Base-by-base conservation (phyloP, 176 grass and related monocot genomes). In the Cymbopogon citratus region DNA sequence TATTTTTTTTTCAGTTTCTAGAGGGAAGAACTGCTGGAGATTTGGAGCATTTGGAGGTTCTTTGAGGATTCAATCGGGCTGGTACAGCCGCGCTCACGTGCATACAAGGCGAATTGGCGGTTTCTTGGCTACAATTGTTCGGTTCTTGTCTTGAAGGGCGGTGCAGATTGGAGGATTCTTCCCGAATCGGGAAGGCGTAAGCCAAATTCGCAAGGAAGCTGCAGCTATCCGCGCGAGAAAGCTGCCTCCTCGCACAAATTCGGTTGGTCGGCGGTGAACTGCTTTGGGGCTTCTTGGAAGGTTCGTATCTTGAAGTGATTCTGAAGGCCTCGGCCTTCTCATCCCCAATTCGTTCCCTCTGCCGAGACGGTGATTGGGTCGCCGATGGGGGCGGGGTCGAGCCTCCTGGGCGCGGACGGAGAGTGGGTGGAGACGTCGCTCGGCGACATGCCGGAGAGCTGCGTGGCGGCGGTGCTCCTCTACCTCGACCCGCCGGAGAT, bases 361-460 rank as follows among this genome's bases (percentile, higher is more conserved):
- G 16, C 36, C 48, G 33, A 63, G 65, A 7, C 78, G 38, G 35
- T 21, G 31, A 57, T 69, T 78, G 60, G 79, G 13, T 79, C 68
- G 65, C 77, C 31, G 61, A 97, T 98, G 95, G 95, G 95, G 27
- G 68, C 92, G 49, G 90, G 90, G 23, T 94, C 95, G 39, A 94
- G 88, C 89, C 65, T 90, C 40, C 65, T 83, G 71, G 89, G 87
- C 9, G 83, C 83, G 19, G 95, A 94, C 6, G 80, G 77, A 45
- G 76, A 85, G 51, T 88, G 70, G 81, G 59, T 76, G 10, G 70
- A 89, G 76, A 91, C 90, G 16, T 91, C 90, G 21, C 90, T 98
- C 24, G 95, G 95, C 43, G 95, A 98, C 88, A 88, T 98, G 90
- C 95, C 95, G 34, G 95, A 94, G 90, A 91, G 95, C 75, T 98